Evolutionary conservation across 768 basidiomycete species (phyloP), one percentile per base, ranked within the genome.

Genomic region (Psilocybe subaeruginosa): DNA sequence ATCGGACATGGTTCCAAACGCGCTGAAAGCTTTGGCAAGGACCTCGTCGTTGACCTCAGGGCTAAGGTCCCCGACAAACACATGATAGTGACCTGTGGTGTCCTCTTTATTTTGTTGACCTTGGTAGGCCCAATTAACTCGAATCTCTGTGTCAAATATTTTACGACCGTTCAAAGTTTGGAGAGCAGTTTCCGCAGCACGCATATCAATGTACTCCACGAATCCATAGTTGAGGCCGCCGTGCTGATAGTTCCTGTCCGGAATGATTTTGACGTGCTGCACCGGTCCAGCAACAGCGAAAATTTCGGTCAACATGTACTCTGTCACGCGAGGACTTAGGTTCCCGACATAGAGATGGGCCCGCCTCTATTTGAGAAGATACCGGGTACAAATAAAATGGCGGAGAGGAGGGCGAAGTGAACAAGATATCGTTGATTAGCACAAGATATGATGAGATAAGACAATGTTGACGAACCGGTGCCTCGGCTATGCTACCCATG

Each of bases 111-210:
- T 95, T 84, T 96, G 93, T 72, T 91, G 89, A 69, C 95, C 96
- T 77, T 99, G 97, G 76, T 99, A 98, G 37, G 97, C 97, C 97
- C 97, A 99, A 76, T 99, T 99, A 80, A 98, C 96, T 67, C 95
- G 89, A 69, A 99, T 96, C 79, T 99, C 97, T 41, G 97, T 97
- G 78, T 99, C 97, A 70, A 99, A 99, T 70, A 99, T 99, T 82
- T 98, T 97, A 73, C 97, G 92, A 49, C 97, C 97, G 74, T 99
- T 99, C 70, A 99, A 86, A 47, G 97, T 98, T 78, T 95, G 92
- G 37, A 99, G 83, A n/a, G 97, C 97, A 53, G 97, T 98, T 79
- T 99, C 97, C 39, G 97, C 97, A 39, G 95, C 93, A 65, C 94
- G 91, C 93, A 99, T 96, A 75, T 98, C 95, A 76, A 93, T 90